Evolutionary conservation across 371 early-diverging fungal species (phyloP).

Genomic region (Syncephalastrum monosporum): DNA sequence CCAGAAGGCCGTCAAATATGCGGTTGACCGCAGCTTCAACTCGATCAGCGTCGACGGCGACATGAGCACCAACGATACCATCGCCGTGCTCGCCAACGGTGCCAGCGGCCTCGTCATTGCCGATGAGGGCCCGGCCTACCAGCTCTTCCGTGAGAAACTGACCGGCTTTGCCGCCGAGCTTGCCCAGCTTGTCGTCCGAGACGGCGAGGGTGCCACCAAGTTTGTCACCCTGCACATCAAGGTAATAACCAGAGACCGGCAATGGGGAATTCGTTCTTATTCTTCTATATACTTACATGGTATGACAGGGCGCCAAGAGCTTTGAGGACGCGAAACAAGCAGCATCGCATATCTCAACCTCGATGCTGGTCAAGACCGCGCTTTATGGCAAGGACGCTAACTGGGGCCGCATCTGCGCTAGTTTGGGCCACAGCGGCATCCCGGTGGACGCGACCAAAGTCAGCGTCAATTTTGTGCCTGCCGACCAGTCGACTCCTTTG

Average conservation of each 20-base stretch:
- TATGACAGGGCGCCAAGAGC: slow-evolving; percentile 60
- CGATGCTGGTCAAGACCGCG: slow-evolving; percentile 93
- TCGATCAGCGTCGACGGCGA: slow-evolving; percentile 94
- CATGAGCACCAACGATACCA: slow-evolving; percentile 95
- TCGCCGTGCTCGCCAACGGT: slow-evolving; percentile 88
- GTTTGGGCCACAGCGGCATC: slow-evolving; percentile 60
- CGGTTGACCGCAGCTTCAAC: slow-evolving; percentile 91
- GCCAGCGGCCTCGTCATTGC: slow-evolving; percentile 55
- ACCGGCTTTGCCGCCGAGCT: slow-evolving; percentile 81
- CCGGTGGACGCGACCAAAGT: slow-evolving; percentile 70
- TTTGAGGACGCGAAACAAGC: slow-evolving; percentile 82
- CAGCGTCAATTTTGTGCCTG: slow-evolving; percentile 72
- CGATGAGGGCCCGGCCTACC: slow-evolving; percentile 53
- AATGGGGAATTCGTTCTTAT: background rate
- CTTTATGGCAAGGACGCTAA: slow-evolving; percentile 96
- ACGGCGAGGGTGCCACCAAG: slow-evolving; percentile 97
- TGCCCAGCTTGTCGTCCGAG: slow-evolving; percentile 86
- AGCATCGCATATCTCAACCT: slow-evolving; percentile 86
- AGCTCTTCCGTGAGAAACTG: slow-evolving; percentile 68
- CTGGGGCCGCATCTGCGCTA: slow-evolving; percentile 85
- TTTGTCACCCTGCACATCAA: slow-evolving; percentile 89
- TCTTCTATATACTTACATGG: no score
- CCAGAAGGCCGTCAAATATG: no score
- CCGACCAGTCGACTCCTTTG: slow-evolving; percentile 59
- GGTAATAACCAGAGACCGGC: slow-evolving; percentile 31